A percentile compares a stretch with the other conserved stretches of the same genome.
These are phyloP conservation scores for Carallia pectinifolia DNA, from an alignment of 345 rosid species.

Conservation along the genomic window DNA sequence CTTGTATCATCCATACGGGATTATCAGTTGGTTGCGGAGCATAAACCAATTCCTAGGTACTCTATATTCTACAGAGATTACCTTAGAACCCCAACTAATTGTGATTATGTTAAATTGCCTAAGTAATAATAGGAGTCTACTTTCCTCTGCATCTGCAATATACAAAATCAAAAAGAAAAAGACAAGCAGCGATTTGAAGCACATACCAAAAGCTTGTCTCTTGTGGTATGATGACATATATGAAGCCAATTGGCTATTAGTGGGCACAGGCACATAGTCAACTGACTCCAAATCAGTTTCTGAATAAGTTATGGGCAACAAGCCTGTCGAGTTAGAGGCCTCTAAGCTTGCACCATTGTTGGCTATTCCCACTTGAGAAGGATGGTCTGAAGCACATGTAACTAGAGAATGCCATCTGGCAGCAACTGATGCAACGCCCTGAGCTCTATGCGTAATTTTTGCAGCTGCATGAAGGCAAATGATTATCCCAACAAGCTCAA, in stretches of 20 bases:
- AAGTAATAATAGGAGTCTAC: too few relatives aligned
- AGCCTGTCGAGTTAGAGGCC: neutral
- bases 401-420: constrained; percentile 34
- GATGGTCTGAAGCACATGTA: constrained; percentile 12
- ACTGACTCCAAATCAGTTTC: constrained; percentile 25
- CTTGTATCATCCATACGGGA: too few relatives aligned
- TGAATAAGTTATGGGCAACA: constrained; percentile 18
- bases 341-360: neutral
- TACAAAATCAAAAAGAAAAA: too few relatives aligned
- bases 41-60: too few relatives aligned
- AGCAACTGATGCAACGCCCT: constrained; percentile 32
- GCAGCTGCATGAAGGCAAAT: constrained; percentile 42
- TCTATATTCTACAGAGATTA: too few relatives aligned
- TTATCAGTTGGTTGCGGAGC: too few relatives aligned
- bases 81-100: too few relatives aligned
- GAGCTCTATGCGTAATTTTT: constrained; percentile 39
- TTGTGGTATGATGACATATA: constrained; percentile 28
- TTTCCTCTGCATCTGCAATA: too few relatives aligned
- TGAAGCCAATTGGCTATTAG: constrained; percentile 16
- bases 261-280: constrained; percentile 25
- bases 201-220: constrained; percentile 39
- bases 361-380: constrained; percentile 3
- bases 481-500: constrained; percentile 36
- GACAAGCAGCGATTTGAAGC: neutral
- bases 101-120: too few relatives aligned